phyloP scores from a whole-genome alignment of 441 rosid species.

The Populus hybrid region DNA sequence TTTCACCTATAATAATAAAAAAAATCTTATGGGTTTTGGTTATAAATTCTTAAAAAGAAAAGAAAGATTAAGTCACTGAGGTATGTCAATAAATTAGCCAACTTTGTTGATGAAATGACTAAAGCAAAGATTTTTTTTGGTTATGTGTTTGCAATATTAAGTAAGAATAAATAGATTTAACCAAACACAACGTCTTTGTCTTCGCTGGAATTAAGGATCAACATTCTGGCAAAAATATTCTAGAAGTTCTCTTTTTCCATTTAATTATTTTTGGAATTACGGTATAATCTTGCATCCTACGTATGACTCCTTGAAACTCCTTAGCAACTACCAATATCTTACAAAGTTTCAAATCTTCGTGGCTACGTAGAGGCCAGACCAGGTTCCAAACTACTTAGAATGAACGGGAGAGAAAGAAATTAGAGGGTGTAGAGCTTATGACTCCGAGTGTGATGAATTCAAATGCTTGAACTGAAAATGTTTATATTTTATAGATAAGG shows the following conservation, averaged over 20 bases:
- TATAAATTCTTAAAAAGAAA: not conserved
- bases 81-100: not conserved
- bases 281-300: not conserved
- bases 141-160: not conserved
- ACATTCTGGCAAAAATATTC: not conserved
- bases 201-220: not conserved
- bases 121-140: not conserved
- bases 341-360: not conserved
- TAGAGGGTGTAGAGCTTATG: not conserved
- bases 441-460: not conserved
- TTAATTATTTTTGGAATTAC: not conserved
- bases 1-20: not conserved
- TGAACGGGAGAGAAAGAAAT: not conserved
- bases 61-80: not conserved
- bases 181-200: not conserved
- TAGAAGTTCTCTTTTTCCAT: not conserved
- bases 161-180: not conserved
- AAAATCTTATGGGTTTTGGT: too few species aligned
- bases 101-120: not conserved
- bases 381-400: not conserved
- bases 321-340: not conserved
- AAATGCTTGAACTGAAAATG: not conserved
- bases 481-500: not conserved
- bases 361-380: not conserved
- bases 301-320: not conserved